Percentiles rank a stretch among this genome's conserved stretches.
Evolutionary conservation across 2,329 filamentous ascomycete species (phyloP).

Genomic region (Teratosphaeria pseudoeucalypti): DNA sequence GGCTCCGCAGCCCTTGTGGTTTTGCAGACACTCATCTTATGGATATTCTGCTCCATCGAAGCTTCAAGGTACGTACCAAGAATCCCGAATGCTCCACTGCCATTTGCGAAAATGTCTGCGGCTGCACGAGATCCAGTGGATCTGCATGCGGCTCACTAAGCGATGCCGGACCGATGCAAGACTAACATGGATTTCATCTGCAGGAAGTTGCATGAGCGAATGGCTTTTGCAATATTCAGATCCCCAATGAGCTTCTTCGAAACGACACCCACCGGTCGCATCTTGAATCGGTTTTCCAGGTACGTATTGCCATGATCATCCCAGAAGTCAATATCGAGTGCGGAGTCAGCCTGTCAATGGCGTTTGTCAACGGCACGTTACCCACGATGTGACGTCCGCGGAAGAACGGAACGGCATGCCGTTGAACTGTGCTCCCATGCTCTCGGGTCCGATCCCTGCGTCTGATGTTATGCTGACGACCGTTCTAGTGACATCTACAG

Average conservation of each 20-base stretch:
- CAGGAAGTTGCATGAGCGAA: constrained; percentile 88
- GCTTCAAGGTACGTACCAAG: constrained; percentile 39
- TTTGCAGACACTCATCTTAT: constrained; percentile 83
- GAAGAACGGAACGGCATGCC: neutral
- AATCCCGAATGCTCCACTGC: neutral
- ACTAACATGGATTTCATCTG: constrained; percentile 37
- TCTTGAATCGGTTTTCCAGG: constrained; percentile 93
- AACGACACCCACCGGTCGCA: constrained; percentile 89
- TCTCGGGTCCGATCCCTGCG: neutral
- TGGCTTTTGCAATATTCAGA: constrained; percentile 81
- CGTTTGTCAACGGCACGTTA: neutral
- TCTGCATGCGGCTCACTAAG: constrained; percentile 6
- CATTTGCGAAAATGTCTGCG: constrained; percentile 6
- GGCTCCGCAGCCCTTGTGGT: constrained; percentile 78
- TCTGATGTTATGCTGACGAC: neutral
- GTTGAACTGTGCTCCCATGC: neutral
- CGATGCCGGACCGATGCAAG: constrained; percentile 10
- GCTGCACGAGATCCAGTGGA: constrained; percentile 1
- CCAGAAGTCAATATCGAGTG: neutral
- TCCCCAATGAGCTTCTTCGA: constrained; percentile 99
- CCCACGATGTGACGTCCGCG: neutral
- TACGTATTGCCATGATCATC: constrained; percentile 29
- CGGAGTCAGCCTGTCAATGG: neutral
- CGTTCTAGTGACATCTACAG: constrained; percentile 57
- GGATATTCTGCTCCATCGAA: constrained; percentile 99